Evolutionary conservation across 805 yeast species (phyloP), one percentile per base, ranked within the genome.

Genomic region (Lipomyces japonicus): DNA sequence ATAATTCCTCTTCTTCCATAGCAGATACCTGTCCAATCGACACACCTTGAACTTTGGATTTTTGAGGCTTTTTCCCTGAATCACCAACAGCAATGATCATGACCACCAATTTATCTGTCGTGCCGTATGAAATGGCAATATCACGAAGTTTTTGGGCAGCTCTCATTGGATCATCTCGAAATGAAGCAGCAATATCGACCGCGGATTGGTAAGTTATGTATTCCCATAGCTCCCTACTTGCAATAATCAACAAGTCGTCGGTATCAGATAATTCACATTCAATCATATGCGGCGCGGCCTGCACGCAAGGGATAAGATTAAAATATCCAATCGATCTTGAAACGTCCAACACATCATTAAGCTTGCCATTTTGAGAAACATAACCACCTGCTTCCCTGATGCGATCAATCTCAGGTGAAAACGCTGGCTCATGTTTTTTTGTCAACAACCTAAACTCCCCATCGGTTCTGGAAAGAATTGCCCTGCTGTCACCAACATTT

Each of bases 81-180:
- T 53, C 53, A 7, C 70, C 71, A n/a, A 70, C 72, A 0, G 90
- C 80, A 19, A 91, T 66, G 12, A 93, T 95, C 66, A 87, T 79
- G 3, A 88, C 93, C 14, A 90, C 79, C 10, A 85, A 75, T 60
- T 86, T 86, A 40, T 85, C 89, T 2, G 76, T 70, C 36, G 91
- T 84, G 21, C 97, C 97, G 66, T 89, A 93, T 1, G 96, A 83
- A 53, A 91, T 79, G 1, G 97, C 97, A 71, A 84, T 88, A 67
- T 93, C 98, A 63, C 97, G 79, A 59, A 93, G 73, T 63, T 86
- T 88, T 60, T 88, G 95, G 0, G 98, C 97, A 0, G 97, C 97
- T 23, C 81, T 66, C 80, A 87, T 83, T 2, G 97, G 95, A 59
- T 86, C 87, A 18, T 81, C 81, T 60, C 80, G 81, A 61, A 83